phyloP scores from a whole-genome alignment of 768 basidiomycete species.

The Termitomyces heimii region DNA sequence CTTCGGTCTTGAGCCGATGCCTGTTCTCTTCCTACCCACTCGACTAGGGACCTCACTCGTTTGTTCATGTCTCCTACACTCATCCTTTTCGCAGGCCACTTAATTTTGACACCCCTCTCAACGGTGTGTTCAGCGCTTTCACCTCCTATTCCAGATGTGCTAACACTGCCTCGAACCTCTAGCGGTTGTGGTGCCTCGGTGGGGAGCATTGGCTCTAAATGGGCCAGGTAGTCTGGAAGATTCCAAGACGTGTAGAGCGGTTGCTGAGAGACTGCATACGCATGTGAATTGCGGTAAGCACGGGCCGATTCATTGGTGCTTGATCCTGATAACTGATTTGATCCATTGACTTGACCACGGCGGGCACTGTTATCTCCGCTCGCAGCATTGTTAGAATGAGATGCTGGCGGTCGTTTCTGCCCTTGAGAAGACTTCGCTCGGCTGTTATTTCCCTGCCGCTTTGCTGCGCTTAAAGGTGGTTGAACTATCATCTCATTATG shows the following conservation, averaged over 20 bases:
- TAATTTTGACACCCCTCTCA: conserved; percentile 81
- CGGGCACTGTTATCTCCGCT: conserved; percentile 40
- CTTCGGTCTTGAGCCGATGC: conserved; percentile 68
- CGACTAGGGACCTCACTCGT: conserved; percentile 81
- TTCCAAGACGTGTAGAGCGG: conserved; percentile 82
- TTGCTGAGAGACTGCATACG: conserved; percentile 73
- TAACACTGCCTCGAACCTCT: conserved; percentile 47
- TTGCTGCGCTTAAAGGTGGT: conserved; percentile 15
- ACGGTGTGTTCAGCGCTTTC: conserved; percentile 56
- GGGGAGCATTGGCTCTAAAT: conserved; percentile 81
- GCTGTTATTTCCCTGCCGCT: conserved; percentile 29
- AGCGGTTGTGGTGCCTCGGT: conserved; percentile 68
- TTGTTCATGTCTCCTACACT: conserved; percentile 99
- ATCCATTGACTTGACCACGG: conserved; percentile 40
- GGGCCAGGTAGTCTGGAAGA: conserved; percentile 88
- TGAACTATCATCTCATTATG: conserved; percentile 10
- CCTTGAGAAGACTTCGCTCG: conserved; percentile 35
- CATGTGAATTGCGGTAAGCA: conserved; percentile 75
- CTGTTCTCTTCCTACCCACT: conserved; percentile 91
- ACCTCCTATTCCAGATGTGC: conserved; percentile 25
- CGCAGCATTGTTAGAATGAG: conserved; percentile 20
- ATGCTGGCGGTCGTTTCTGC: conserved; percentile 34
- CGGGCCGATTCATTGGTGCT: conserved; percentile 46
- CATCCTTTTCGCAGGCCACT: conserved; percentile 92
- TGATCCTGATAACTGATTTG: conserved; percentile 29